These are phyloP conservation scores for Tolypocladium nubicola DNA, from an alignment of 2,329 filamentous ascomycete genomes.

Conservation along the genomic window DNA sequence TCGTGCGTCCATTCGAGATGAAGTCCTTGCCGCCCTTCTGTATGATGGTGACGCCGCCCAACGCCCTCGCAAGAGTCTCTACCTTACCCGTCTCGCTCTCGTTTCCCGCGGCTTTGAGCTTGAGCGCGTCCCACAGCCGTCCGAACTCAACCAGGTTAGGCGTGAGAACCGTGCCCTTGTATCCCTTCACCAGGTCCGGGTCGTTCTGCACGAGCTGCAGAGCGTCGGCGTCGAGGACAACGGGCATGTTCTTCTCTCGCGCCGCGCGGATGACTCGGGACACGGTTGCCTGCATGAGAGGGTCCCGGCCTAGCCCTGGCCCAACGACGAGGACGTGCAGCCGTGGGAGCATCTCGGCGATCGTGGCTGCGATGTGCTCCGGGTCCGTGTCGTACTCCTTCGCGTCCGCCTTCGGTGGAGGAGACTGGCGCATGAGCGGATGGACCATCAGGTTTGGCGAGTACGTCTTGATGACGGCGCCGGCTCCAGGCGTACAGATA, in stretches of 20 bases:
- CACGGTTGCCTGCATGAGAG: slow-evolving; percentile 81
- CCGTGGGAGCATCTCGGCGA: slow-evolving; percentile 72
- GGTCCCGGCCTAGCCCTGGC: slow-evolving; percentile 81
- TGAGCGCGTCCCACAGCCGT: slow-evolving; percentile 65
- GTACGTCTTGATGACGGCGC: slow-evolving; percentile 89
- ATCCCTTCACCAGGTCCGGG: slow-evolving; percentile 70
- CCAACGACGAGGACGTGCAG: slow-evolving; percentile 90
- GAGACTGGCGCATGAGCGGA: slow-evolving; percentile 77
- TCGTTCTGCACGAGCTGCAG: slow-evolving; percentile 65
- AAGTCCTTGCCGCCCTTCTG: slow-evolving; percentile 80
- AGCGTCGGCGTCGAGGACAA: slow-evolving; percentile 89
- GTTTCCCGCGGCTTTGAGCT: slow-evolving; percentile 42
- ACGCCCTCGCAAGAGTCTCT: slow-evolving; percentile 57
- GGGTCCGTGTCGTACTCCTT: slow-evolving; percentile 39
- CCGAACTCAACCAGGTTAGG: slow-evolving; percentile 93
- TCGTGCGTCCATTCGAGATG: slow-evolving; percentile 69
- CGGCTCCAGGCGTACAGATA: slow-evolving; percentile 86
- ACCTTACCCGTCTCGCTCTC: slow-evolving; percentile 36
- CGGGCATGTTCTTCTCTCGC: slow-evolving; percentile 57
- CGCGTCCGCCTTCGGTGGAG: slow-evolving; percentile 17
- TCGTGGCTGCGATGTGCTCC: slow-evolving; percentile 49
- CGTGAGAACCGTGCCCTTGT: slow-evolving; percentile 75
- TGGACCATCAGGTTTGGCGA: slow-evolving; percentile 98
- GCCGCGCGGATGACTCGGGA: slow-evolving; percentile 71
- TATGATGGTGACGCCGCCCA: slow-evolving; percentile 82